phyloP scores from a whole-genome alignment of 768 basidiomycete species.

The Ephemerocybe angulata region DNA sequence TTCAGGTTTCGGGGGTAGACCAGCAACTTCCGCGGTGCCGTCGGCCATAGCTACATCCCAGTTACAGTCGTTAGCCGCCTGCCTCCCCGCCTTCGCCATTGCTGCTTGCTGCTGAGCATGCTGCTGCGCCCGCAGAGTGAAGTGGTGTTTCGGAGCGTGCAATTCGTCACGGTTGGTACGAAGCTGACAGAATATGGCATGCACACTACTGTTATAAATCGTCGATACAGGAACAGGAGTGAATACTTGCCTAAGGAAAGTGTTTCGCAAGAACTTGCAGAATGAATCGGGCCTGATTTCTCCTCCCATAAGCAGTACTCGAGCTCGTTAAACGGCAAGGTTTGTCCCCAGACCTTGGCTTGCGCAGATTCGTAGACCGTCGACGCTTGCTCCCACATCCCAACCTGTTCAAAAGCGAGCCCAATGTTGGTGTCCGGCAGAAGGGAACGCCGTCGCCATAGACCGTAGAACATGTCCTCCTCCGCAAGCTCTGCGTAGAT shows the following conservation, averaged over 20 bases:
- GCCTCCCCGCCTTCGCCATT: constrained; percentile 25
- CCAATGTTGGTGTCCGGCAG: constrained; percentile 86
- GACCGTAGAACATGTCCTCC: constrained; percentile 95
- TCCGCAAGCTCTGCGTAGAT: constrained; percentile 93
- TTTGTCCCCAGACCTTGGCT: constrained; percentile 72
- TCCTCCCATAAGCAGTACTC: constrained; percentile 99
- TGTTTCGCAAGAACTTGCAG: constrained; percentile 85
- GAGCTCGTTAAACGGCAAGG: constrained; percentile 85
- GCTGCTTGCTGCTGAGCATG: constrained; percentile 38
- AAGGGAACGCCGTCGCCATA: constrained; percentile 92
- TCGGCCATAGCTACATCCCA: constrained; percentile 22
- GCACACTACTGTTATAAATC: constrained; percentile 8
- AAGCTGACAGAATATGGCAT: constrained; percentile 95
- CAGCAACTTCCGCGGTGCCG: constrained; percentile 1
- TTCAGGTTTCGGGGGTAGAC: constrained; percentile 13
- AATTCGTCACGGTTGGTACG: constrained; percentile 62
- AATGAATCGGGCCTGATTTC: constrained; percentile 84
- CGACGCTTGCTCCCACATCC: constrained; percentile 94
- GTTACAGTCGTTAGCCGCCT: constrained; percentile 20
- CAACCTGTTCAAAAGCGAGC: constrained; percentile 89
- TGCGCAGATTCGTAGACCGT: constrained; percentile 88
- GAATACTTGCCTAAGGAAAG: constrained; percentile 79
- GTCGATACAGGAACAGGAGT: background rate
- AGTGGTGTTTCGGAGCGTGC: constrained; percentile 37
- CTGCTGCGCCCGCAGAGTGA: constrained; percentile 45